These are phyloP conservation scores for Candida parachauliodes DNA, from an alignment of 805 yeast genomes.

Conservation along the genomic window DNA sequence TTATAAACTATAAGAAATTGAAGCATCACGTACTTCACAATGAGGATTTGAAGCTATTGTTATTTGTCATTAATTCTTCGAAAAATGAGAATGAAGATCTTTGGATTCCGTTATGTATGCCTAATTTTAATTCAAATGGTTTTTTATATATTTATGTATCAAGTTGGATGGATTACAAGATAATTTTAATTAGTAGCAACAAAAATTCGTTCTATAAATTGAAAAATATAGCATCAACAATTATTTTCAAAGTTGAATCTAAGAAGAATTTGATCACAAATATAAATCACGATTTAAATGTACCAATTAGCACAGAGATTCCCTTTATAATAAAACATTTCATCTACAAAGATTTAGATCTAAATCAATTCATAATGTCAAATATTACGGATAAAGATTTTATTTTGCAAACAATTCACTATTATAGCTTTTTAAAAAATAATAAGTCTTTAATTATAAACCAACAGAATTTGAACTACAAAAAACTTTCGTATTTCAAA, in stretches of 20 bases:
- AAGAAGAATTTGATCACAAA: conserved; percentile 16
- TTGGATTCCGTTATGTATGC: conserved; percentile 93
- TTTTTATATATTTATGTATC: conserved; percentile 80
- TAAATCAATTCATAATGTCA: conserved; percentile 58
- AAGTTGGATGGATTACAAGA: conserved; percentile 21
- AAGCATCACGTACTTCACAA: conserved; percentile 72
- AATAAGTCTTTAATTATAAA: conserved; percentile 2
- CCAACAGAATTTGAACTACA: conserved; percentile 13
- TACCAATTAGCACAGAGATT: conserved; percentile 20
- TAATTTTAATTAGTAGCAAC: conserved; percentile 60
- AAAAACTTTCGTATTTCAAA: conserved; percentile 44
- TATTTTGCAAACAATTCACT: conserved; percentile 30
- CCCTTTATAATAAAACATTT: conserved; percentile 63
- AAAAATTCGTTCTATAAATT: conserved; percentile 77
- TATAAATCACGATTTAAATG: conserved; percentile 13
- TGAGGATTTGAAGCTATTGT: conserved; percentile 71
- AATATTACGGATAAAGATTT: neutral
- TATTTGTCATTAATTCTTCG: conserved; percentile 58
- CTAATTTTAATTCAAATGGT: conserved; percentile 85
- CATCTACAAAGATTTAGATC: conserved; percentile 66
- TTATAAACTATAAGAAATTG: conserved; percentile 74
- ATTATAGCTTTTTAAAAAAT: conserved; percentile 16
- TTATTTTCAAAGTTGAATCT: conserved; percentile 33
- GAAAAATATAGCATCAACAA: conserved; percentile 54
- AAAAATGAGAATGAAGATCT: conserved; percentile 53